Evolutionary conservation across 2,329 filamentous ascomycete species (phyloP).

Genomic region (Fusarium sp.): DNA sequence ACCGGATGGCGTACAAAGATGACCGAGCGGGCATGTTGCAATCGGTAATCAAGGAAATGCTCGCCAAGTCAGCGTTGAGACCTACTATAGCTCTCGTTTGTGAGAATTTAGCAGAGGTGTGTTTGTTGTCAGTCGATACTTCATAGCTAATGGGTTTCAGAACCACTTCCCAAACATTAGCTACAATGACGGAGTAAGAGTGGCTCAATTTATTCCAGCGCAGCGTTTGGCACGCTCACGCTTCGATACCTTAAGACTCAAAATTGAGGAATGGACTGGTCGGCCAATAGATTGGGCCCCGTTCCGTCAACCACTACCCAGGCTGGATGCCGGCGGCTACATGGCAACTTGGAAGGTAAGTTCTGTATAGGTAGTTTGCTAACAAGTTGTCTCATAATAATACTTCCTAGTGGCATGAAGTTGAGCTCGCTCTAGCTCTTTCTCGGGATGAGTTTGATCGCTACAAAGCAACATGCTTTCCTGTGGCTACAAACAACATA

Average conservation of each 20-base stretch:
- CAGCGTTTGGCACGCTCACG: rapidly evolving
- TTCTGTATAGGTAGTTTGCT: rapidly evolving
- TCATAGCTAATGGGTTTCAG: neutral
- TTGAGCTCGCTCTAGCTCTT: rapidly evolving
- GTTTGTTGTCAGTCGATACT: rapidly evolving
- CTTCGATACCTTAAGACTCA: rapidly evolving
- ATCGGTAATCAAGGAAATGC: rapidly evolving
- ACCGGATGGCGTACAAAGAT: rapidly evolving
- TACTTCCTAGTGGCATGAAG: neutral
- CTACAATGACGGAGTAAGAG: neutral
- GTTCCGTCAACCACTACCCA: rapidly evolving
- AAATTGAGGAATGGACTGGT: neutral
- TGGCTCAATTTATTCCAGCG: neutral
- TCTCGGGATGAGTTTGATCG: rapidly evolving
- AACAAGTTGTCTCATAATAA: neutral
- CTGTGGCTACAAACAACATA: neutral
- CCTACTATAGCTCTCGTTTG: rapidly evolving
- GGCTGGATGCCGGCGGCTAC: rapidly evolving
- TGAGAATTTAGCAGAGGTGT: rapidly evolving
- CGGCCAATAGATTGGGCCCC: neutral
- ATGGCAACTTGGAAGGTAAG: rapidly evolving
- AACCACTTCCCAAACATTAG: rapidly evolving
- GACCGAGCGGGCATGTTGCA: rapidly evolving
- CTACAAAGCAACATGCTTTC: neutral
- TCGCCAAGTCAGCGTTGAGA: neutral